A percentile compares a stretch with the other conserved stretches of the same genome.
Conservation (phyloP, 805 yeast genomes). For the Saturnispora ahearnii region DNA sequence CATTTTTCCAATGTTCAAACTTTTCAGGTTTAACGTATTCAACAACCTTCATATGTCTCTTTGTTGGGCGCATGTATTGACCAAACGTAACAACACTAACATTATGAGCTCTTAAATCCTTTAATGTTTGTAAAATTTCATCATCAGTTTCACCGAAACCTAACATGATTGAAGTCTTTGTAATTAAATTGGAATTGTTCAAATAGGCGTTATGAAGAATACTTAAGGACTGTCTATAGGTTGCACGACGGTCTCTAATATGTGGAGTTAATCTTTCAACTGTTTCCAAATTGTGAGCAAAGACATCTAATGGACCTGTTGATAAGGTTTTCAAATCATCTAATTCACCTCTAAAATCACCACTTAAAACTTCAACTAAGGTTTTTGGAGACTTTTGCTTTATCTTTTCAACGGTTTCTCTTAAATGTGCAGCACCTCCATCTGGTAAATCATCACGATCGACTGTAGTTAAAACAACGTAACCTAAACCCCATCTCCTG, state of each 20-base stretch:
- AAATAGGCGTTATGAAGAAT: slow-evolving; percentile 78
- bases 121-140: slow-evolving; percentile 67
- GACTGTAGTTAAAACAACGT: slow-evolving; percentile 93
- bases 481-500: slow-evolving; percentile 95
- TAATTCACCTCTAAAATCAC: slow-evolving; percentile 91
- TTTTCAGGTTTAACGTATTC: slow-evolving; percentile 92
- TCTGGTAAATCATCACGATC: slow-evolving; percentile 92
- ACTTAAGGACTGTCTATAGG: slow-evolving; percentile 76
- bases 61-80: slow-evolving; percentile 98
- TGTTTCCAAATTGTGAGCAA: slow-evolving; percentile 94
- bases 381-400: slow-evolving; percentile 85
- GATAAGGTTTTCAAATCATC: slow-evolving; percentile 76
- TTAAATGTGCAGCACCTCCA: slow-evolving; percentile 89
- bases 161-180: slow-evolving; percentile 92
- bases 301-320: slow-evolving; percentile 82
- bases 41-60: slow-evolving; percentile 96
- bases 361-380: slow-evolving; percentile 86
- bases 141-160: slow-evolving; percentile 96
- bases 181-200: slow-evolving; percentile 62
- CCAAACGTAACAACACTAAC: slow-evolving; percentile 98
- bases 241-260: slow-evolving; percentile 94
- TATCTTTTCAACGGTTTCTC: slow-evolving; percentile 76
- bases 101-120: slow-evolving; percentile 60
- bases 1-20: slow-evolving; percentile 86
- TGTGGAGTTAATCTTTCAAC: slow-evolving; percentile 92